Percentiles rank a stretch among this genome's conserved stretches.
These are phyloP conservation scores for Paramecium octaurelia DNA, from an alignment of 73 alveolate species.

Conservation along the genomic window DNA sequence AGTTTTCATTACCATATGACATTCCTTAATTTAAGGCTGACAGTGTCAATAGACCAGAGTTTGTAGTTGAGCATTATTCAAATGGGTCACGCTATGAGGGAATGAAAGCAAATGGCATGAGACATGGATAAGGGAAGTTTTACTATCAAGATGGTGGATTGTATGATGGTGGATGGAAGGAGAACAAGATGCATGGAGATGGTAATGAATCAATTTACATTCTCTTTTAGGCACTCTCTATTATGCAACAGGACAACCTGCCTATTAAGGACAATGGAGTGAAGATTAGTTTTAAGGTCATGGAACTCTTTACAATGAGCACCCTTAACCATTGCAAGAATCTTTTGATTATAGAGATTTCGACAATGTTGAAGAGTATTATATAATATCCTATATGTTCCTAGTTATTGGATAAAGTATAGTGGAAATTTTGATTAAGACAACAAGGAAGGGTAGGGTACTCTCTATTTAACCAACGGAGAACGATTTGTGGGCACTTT, in stretches of 20 bases:
- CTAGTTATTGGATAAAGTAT: slow-evolving; percentile 54
- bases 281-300: slow-evolving; percentile 62
- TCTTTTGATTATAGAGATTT: slow-evolving; percentile 58
- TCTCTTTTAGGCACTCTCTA: neutral
- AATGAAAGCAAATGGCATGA: slow-evolving; percentile 49
- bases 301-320: slow-evolving; percentile 58
- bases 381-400: neutral
- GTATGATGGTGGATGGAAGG: slow-evolving; percentile 65
- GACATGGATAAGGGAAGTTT: slow-evolving; percentile 63
- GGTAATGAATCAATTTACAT: neutral
- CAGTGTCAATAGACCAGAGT: slow-evolving; percentile 14
- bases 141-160: slow-evolving; percentile 64
- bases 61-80: slow-evolving; percentile 56
- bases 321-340: slow-evolving; percentile 43
- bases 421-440: slow-evolving; percentile 54
- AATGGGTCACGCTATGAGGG: slow-evolving; percentile 61
- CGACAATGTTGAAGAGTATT: slow-evolving; percentile 64
- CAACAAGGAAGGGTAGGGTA: slow-evolving; percentile 61
- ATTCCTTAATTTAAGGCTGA: slow-evolving; percentile 31
- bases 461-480: slow-evolving; percentile 53
- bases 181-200: slow-evolving; percentile 60
- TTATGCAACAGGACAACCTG: slow-evolving; percentile 63
- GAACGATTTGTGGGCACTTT: slow-evolving; percentile 63
- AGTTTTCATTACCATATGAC: slow-evolving; percentile 30
- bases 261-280: slow-evolving; percentile 60